phyloP scores from a whole-genome alignment of 306 rosid genomes.

The Lathyrus oleraceus region DNA sequence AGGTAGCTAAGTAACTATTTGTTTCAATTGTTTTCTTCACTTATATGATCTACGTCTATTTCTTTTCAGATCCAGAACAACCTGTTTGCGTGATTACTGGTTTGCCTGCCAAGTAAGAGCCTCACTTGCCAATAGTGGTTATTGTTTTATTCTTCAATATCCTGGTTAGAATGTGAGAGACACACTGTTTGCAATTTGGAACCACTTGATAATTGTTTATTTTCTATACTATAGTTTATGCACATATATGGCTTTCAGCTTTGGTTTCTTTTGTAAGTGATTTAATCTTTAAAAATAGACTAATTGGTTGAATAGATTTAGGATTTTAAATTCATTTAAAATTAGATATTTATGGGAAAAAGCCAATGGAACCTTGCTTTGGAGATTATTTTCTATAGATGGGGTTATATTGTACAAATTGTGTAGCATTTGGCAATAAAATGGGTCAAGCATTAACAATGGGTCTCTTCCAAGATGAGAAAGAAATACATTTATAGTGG shows the following conservation, averaged over 20 bases:
- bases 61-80: slow-evolving; percentile 78
- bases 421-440: not conserved
- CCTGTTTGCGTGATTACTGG: slow-evolving; percentile 82
- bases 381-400: not conserved
- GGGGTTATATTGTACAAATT: slow-evolving; percentile 6
- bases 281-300: slow-evolving; percentile 5
- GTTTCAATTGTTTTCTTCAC: slow-evolving; percentile 1
- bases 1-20: slow-evolving; percentile 2
- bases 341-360: slow-evolving; percentile 23
- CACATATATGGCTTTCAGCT: slow-evolving; percentile 1
- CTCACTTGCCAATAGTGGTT: slow-evolving; percentile 34
- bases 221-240: not conserved
- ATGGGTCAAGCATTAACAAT: not conserved
- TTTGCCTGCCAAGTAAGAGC: slow-evolving; percentile 92
- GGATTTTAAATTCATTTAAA: slow-evolving; percentile 31
- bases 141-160: slow-evolving; percentile 8
- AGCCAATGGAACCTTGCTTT: slow-evolving; percentile 11
- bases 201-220: slow-evolving; percentile 27
- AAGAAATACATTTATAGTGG: not conserved
- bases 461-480: not conserved
- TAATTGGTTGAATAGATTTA: slow-evolving; percentile 8
- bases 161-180: slow-evolving; percentile 13
- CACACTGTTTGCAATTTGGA: slow-evolving; percentile 15
- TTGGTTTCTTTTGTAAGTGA: not conserved
- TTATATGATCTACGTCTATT: slow-evolving; percentile 18